Evolutionary conservation across 2,329 filamentous ascomycete species (phyloP).

Genomic region (Seiridium unicorne): DNA sequence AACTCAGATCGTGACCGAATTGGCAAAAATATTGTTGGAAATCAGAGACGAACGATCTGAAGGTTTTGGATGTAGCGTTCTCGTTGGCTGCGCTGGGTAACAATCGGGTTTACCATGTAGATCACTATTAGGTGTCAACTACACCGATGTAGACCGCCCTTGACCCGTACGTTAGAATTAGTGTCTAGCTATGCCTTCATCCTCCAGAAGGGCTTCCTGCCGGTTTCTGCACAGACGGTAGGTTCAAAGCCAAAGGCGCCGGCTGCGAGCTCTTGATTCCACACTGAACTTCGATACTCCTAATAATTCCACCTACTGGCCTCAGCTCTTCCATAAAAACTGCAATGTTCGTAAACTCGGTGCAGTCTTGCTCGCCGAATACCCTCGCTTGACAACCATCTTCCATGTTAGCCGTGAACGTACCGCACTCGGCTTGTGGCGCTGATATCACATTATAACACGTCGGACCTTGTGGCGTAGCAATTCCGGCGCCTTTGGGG

Average conservation of each 20-base stretch:
- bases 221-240: neutral
- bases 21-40: too few relatives aligned
- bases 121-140: too few relatives aligned
- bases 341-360: constrained; percentile 31
- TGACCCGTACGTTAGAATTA: too few relatives aligned
- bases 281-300: constrained; percentile 33
- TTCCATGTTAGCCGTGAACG: constrained; percentile 32
- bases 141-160: too few relatives aligned
- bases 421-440: constrained; percentile 28
- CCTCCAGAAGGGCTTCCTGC: neutral
- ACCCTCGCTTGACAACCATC: constrained; percentile 35
- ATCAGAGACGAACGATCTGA: too few relatives aligned
- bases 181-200: neutral
- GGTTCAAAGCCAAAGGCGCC: constrained; percentile 21
- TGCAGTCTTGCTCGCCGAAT: constrained; percentile 32
- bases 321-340: constrained; percentile 33
- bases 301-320: constrained; percentile 30
- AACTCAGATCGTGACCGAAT: too few relatives aligned
- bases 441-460: constrained; percentile 32
- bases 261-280: constrained; percentile 25
- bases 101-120: too few relatives aligned
- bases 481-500: constrained; percentile 17
- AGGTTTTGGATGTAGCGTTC: too few relatives aligned
- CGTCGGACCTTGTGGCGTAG: constrained; percentile 17
- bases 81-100: too few relatives aligned